phyloP scores from a whole-genome alignment of 2,329 filamentous ascomycete genomes.

The Lomentospora prolificans region DNA sequence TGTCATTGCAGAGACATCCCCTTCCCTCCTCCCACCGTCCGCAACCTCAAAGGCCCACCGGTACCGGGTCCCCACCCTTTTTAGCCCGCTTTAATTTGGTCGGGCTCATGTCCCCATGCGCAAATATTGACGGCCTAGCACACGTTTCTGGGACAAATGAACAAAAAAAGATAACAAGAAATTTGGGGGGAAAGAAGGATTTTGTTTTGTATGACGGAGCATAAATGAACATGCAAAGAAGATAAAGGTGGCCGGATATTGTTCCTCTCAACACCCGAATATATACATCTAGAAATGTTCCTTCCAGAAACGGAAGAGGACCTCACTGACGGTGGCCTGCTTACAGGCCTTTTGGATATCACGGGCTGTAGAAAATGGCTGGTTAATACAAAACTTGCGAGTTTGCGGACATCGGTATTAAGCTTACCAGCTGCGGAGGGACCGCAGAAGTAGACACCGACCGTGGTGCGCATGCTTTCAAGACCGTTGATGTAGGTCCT shows the following conservation, averaged over 20 bases:
- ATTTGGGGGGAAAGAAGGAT: neutral
- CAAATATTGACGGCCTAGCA: neutral
- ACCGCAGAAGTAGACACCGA: conserved; percentile 97
- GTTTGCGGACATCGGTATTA: neutral
- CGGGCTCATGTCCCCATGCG: neutral
- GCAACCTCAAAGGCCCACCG: too few species aligned
- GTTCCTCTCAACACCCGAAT: conserved; percentile 5
- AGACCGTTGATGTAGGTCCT: conserved; percentile 77
- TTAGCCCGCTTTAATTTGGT: neutral
- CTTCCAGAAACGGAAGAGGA: conserved; percentile 98
- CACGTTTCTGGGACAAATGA: neutral
- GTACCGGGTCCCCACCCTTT: too few species aligned
- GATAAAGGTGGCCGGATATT: neutral
- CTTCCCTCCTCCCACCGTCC: too few species aligned
- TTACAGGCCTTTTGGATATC: conserved; percentile 78
- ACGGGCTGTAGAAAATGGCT: conserved; percentile 50
- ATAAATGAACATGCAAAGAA: conserved; percentile 6
- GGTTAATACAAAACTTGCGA: neutral
- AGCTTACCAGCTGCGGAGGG: conserved; percentile 58
- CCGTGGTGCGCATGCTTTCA: conserved; percentile 69
- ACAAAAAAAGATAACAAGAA: neutral
- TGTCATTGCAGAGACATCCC: too few species aligned
- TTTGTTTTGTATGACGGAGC: conserved; percentile 1
- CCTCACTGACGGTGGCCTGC: conserved; percentile 61
- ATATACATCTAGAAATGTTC: conserved; percentile 60